Evolutionary conservation across 441 rosid genomes (phyloP), one percentile per base, ranked within the genome.

Genomic region (Sinapis alba): DNA sequence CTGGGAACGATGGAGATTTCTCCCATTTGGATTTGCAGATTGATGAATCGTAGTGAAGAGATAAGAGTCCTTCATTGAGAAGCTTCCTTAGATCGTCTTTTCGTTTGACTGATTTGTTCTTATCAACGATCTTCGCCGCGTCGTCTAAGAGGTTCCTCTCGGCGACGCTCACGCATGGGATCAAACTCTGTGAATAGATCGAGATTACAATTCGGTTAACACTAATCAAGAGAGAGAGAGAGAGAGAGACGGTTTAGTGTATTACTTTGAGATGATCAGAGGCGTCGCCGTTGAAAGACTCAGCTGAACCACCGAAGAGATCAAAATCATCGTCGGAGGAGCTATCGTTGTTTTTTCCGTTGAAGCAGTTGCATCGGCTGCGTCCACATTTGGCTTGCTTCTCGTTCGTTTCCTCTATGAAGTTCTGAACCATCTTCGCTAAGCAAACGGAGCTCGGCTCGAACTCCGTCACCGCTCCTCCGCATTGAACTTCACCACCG

Each of bases 1-100:
- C 94, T 1, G 98, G 98, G 67, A 78, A 85, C 1, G 90, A 82
- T 3, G 85, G 62, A 58, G 92, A 76, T 79, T 88, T 90, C 0
- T 91, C 97, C 98, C 99, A 90, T 86, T 88, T 88, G 2, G 98
- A 92, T 79, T 86, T 91, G 85, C 98, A 95, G 81, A 91, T 85
- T 13, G 94, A 88, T 54, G 92, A 87, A 76, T 88, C 79, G 76
- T 92, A 89, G 73, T 88, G 87, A 54, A 87, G 84, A 45, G 87
- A 82, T 68, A 81, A 50, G 64, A 95, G 81, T 68, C 86, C 93
- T 58, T 80, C 92, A 69, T 86, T 78, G 26, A 89, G 83, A 67
- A 86, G 85, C 76, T 76, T 85, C 76, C 85, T 86, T 82, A 89
- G 60, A 65, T 86, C 90, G 70, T 88, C 98, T 76, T 89, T 93